Evolutionary conservation across 2,329 filamentous ascomycete species (phyloP).

Genomic region (Monosporascus sp.): DNA sequence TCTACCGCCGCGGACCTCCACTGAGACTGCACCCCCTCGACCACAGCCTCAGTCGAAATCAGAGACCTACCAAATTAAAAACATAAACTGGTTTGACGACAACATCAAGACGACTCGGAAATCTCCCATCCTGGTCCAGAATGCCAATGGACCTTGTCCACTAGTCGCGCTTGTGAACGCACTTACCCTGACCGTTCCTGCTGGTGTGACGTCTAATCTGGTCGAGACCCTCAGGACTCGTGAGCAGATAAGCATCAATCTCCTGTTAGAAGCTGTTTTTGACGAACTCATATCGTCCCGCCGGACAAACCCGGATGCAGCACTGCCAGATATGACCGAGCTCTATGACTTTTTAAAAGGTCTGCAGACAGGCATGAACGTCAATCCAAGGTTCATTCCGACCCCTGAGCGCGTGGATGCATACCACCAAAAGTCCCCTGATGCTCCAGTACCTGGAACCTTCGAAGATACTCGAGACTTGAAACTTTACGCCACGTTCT

Average conservation of each 20-base stretch:
- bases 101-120: conserved; percentile 58
- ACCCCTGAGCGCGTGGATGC: conserved; percentile 40
- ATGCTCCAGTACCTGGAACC: conserved; percentile 54
- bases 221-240: conserved; percentile 71
- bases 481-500: conserved; percentile 85
- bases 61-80: conserved; percentile 91
- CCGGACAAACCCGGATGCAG: conserved; percentile 54
- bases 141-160: conserved; percentile 90
- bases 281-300: conserved; percentile 84
- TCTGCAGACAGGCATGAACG: conserved; percentile 94
- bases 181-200: conserved; percentile 74
- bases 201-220: conserved; percentile 59
- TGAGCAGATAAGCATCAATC: conserved; percentile 81
- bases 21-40: conserved; percentile 18
- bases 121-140: conserved; percentile 89
- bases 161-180: conserved; percentile 91
- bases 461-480: conserved; percentile 89
- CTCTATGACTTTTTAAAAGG: conserved; percentile 83
- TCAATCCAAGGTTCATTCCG: conserved; percentile 83
- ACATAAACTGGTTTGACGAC: conserved; percentile 76
- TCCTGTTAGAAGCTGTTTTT: conserved; percentile 84
- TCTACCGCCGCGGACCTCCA: conserved; percentile 32
- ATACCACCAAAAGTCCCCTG: conserved; percentile 47
- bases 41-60: conserved; percentile 39
- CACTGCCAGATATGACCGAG: conserved; percentile 80